Base-by-base conservation (phyloP, 2,329 filamentous ascomycete genomes). In the Fusarium papillatum region DNA sequence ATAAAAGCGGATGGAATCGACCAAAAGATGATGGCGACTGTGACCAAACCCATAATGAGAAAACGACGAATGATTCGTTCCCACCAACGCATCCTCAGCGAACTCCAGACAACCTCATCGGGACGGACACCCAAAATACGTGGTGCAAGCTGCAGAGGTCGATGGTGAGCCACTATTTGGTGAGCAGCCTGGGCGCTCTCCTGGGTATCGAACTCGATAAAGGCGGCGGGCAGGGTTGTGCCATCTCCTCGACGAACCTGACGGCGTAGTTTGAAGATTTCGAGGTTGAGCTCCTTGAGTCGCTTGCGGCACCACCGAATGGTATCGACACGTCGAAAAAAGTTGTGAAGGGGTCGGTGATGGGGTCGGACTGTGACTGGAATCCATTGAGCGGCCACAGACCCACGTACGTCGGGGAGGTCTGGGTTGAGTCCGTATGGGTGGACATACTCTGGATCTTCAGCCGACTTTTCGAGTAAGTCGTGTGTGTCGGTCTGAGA, bases 281-380 rank as follows among this genome's bases (percentile, higher is more conserved):
- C 81, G 0, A 80, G 71, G 59, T 86, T 86, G 17, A 87, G 78
- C 4, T 85, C 81, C 31, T 83, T 82, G 4, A 87, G 78, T 6
- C 84, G 80, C 2, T 89, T 87, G 64, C 97, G 94, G 74, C 92
- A 94, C 94, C 94, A 98, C 73, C 96, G 92, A 83, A 99, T 98
- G 0, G 95, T 97, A 85, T 99, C 97, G 19, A 98, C 96, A 83
- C 98, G 97, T 81, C 95, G 93, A 77, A 95, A 94, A 76, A 96
- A 90, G 59, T 94, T 88, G 19, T 90, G 90, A 26, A 97, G 83
- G 8, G 89, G 86, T 1, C 88, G 82, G 81, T 98, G 95, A 2
- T 93, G 92, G 2, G 95, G 95, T 53, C 95, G 91, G 78, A 95
- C 89, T 83, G 95, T 93, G 13, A 88, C 86, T 19, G 92, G 88